A percentile compares a stretch with the other conserved stretches of the same genome.
phyloP scores from a whole-genome alignment of 106 monocot genomes.

The Posidonia australis region DNA sequence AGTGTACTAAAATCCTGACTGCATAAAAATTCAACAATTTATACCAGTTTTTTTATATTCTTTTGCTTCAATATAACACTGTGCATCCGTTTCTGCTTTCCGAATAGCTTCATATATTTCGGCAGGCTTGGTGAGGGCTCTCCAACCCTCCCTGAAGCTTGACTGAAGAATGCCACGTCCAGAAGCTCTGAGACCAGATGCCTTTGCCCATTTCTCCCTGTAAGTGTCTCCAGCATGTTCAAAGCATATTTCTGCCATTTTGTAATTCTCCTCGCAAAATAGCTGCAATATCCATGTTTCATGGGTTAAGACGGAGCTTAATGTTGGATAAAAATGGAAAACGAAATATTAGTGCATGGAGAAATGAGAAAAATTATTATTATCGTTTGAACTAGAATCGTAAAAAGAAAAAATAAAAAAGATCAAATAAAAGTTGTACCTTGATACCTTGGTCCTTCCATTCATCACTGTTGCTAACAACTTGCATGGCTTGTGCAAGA shows the following conservation, averaged over 20 bases:
- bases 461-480: conserved; percentile 34
- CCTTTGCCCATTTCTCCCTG: conserved; percentile 41
- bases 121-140: conserved; percentile 33
- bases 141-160: conserved; percentile 22
- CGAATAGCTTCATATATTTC: conserved; percentile 50
- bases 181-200: conserved; percentile 37
- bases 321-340: background rate
- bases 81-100: conserved; percentile 34
- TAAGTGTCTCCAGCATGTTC: conserved; percentile 39
- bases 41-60: conserved; percentile 48
- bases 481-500: conserved; percentile 25
- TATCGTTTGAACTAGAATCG: background rate
- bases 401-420: background rate
- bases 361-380: conserved; percentile 16
- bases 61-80: conserved; percentile 37
- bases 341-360: conserved; percentile 15
- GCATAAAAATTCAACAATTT: too few relatives aligned
- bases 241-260: conserved; percentile 64
- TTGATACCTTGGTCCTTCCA: conserved; percentile 50
- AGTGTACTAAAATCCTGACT: too few relatives aligned
- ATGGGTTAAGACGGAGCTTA: background rate
- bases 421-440: conserved; percentile 21
- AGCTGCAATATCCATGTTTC: conserved; percentile 29
- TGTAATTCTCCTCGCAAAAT: conserved; percentile 39
- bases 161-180: conserved; percentile 24